Evolutionary conservation across 2,329 filamentous ascomycete species (phyloP), one percentile per base, ranked within the genome.

Genomic region (Aspergillus hortae): DNA sequence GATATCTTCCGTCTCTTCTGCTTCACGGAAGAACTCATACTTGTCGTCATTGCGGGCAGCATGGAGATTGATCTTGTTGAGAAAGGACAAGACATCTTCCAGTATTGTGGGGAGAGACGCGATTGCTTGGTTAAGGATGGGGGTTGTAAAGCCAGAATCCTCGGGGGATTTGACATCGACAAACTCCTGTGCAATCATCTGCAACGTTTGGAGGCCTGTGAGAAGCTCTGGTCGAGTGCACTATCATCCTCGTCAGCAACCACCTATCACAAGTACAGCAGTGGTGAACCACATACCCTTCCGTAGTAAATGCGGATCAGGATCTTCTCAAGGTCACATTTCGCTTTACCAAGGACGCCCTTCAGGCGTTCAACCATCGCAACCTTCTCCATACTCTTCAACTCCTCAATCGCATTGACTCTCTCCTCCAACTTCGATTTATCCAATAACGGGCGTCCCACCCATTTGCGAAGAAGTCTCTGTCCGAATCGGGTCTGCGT

Each of bases 281-380:
- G 41, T 21, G 11, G 15, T 19, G n/a, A 14, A 4, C 25, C 7
- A 12, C 6, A 17, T 53, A 77, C 74, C 67, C 95, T 96, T 46
- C 92, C 91, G 71, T 99, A 99, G 76, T 97, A 99, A 53, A 99
- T 95, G 42, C 94, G 84, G 63, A 97, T 92, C 43, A 99, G 77
- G 55, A 89, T 94, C 61, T 94, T 91, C 72, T 99, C 94, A 5
- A 99, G 82, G 66, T 99, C 94, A 5, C 82, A 85, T 66, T 81
- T 90, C 55, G 87, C 86, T 53, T 80, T 87, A 23, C 79, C 77
- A 1, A 99, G 79, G 9, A 97, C 74, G 17, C 77, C 80, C 57
- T 85, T 87, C 2, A 97, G 72, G 56, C 88, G 87, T 61, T 95
- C 89, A 4, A 92, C 85, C 15, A 82, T 79, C 7, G 79, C 71